These are phyloP conservation scores for Viola pubescens DNA, from an alignment of 441 rosid species.

Conservation along the genomic window DNA sequence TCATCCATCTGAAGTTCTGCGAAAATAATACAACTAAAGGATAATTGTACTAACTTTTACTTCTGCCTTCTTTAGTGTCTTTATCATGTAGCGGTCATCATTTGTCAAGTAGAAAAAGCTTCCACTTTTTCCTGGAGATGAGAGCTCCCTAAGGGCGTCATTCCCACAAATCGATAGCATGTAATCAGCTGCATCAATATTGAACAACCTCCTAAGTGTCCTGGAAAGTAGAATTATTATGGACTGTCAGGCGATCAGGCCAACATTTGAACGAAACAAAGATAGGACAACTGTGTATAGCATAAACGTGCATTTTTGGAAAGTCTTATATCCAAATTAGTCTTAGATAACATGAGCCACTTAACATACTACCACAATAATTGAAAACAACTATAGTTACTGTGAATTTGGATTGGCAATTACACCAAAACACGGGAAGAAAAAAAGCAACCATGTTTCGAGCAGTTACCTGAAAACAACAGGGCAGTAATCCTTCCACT, in stretches of 20 bases:
- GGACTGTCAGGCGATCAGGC: constrained; percentile 8
- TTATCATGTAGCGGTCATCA: constrained; percentile 94
- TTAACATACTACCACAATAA: neutral
- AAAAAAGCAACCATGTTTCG: constrained; percentile 4
- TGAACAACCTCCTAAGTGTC: constrained; percentile 89
- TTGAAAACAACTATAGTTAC: neutral
- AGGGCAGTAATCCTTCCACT: constrained; percentile 98
- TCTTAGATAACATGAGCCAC: neutral
- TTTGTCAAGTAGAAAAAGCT: constrained; percentile 88
- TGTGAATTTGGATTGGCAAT: too few species aligned
- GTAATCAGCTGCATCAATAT: constrained; percentile 91
- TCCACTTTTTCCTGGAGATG: constrained; percentile 98
- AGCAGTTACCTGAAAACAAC: constrained; percentile 77
- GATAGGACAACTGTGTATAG: neutral
- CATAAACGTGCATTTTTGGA: neutral
- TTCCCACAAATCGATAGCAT: constrained; percentile 93
- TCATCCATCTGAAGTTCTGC: neutral
- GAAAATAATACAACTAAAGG: neutral
- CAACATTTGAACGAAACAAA: neutral
- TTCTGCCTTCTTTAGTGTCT: constrained; percentile 98
- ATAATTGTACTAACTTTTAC: constrained; percentile 53
- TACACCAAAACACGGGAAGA: neutral
- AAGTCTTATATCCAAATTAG: neutral
- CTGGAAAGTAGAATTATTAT: constrained; percentile 29
- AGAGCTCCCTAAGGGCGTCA: constrained; percentile 93